Evolutionary conservation across 2,329 filamentous ascomycete species (phyloP), one percentile per base, ranked within the genome.

Genomic region (Blumeria hordei): DNA sequence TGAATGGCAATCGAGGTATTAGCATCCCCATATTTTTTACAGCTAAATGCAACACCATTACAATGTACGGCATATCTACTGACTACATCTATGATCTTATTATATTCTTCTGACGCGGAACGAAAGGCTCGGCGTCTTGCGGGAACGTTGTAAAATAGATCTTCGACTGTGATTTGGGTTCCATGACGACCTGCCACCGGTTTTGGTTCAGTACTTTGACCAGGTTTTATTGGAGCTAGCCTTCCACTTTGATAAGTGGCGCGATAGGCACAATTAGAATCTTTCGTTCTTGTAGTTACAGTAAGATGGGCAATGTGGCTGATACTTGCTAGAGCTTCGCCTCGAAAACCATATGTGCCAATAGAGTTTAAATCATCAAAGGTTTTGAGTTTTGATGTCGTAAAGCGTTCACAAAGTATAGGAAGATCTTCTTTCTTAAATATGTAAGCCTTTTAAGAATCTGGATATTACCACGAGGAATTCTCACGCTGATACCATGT

Each of bases 241-340:
- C 81, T 85, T 12, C 92, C 90, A 64, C 85, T 81, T 18, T 84
- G 78, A 65, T 94, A 98, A 60, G 85, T 80, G 21, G 88, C 88
- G 65, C 85, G 81, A 85, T 85, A 98, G 14, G 92, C 92, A 68
- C 87, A 85, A 61, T 79, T 81, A 0, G 88, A 94, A 45, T 87
- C 81, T 57, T 84, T 83, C 1, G 88, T 96, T 67, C 88, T 93
- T 7, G 93, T 98, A 1, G 90, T 96, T 45, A 98, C 87, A 3
- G 83, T 87, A 21, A 98, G 74, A 70, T 98, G 93, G 36, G 93
- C 90, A 62, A 98, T 95, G 66, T 98, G 92, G 65, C 90, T 96
- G 67, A 98, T 98, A 69, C 92, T 96, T 12, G 92, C 92, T 55
- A 98, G 71, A 3, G 92, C 92, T 69, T 98, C 92, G 55, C 92